A percentile compares a stretch with the other conserved stretches of the same genome.
phyloP scores from a whole-genome alignment of 2,329 filamentous ascomycete species.

The Peltaster fructicola region DNA sequence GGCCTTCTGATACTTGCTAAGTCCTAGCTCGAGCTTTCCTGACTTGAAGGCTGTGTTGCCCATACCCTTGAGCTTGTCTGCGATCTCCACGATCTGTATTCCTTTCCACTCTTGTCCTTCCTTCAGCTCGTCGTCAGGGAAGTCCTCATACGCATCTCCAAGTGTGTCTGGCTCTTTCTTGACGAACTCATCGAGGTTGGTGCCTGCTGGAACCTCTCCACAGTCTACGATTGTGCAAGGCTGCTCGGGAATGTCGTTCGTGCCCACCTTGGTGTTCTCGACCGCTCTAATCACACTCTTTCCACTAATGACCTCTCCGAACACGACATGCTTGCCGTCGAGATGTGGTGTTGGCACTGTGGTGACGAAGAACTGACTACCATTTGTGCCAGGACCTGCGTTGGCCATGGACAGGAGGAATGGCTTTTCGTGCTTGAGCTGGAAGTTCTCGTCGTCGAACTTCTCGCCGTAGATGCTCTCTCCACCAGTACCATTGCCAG shows the following conservation, averaged over 20 bases:
- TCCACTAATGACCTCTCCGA: conserved; percentile 81
- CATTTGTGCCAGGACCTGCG: conserved; percentile 85
- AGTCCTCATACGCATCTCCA: conserved; percentile 89
- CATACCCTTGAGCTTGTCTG: conserved; percentile 69
- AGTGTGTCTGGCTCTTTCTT: conserved; percentile 58
- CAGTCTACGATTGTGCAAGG: conserved; percentile 65
- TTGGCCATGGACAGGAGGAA: conserved; percentile 98
- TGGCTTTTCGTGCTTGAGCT: conserved; percentile 75
- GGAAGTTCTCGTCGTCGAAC: conserved; percentile 94
- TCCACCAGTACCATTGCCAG: conserved; percentile 82
- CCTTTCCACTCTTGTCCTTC: conserved; percentile 44
- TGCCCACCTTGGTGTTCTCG: conserved; percentile 61
- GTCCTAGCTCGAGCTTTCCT: conserved; percentile 48
- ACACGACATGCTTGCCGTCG: conserved; percentile 93
- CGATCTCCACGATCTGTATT: conserved; percentile 56
- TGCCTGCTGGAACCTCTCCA: conserved; percentile 58
- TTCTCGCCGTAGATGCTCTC: conserved; percentile 96
- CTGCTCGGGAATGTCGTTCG: conserved; percentile 58
- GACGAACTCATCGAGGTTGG: conserved; percentile 47
- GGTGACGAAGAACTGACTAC: conserved; percentile 95
- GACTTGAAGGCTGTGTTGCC: conserved; percentile 87
- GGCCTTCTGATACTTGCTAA: conserved; percentile 91
- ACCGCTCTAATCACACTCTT: conserved; percentile 82
- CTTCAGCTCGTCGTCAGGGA: conserved; percentile 60
- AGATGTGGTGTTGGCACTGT: conserved; percentile 89